Conservation (phyloP, 805 yeast genomes). For the Yamadazyma ubonensis region DNA sequence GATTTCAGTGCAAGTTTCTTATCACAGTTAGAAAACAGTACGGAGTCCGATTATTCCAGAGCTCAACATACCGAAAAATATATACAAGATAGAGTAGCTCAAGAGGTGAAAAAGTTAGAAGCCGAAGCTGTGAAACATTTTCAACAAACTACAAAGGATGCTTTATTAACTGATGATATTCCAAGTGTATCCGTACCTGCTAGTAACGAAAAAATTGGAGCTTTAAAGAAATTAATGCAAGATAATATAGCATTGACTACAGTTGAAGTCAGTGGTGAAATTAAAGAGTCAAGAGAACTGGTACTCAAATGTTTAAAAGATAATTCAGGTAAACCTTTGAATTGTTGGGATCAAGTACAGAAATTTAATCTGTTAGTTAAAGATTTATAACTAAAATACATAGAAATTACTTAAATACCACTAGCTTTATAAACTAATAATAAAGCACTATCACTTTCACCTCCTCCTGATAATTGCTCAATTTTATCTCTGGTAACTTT, state of each 20-base stretch:
- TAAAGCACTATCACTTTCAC: constrained; percentile 95
- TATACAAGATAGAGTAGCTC: constrained; percentile 62
- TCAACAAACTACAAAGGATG: constrained; percentile 46
- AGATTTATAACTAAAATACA: constrained; percentile 31
- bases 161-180: constrained; percentile 29
- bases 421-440: constrained; percentile 82
- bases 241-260: constrained; percentile 34
- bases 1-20: constrained; percentile 65
- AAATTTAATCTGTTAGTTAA: constrained; percentile 60
- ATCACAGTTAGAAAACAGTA: constrained; percentile 58
- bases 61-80: constrained; percentile 65
- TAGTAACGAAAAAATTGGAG: constrained; percentile 42
- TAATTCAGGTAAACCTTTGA: constrained; percentile 63
- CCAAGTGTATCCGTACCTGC: constrained; percentile 28
- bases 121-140: constrained; percentile 51
- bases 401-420: constrained; percentile 43
- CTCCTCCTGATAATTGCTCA: constrained; percentile 91
- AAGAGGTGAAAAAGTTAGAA: constrained; percentile 55
- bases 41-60: constrained; percentile 69
- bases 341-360: constrained; percentile 81
- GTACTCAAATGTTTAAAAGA: constrained; percentile 61
- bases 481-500: constrained; percentile 77
- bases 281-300: constrained; percentile 46
- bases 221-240: constrained; percentile 33
- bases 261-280: constrained; percentile 35